Evolutionary conservation across 768 basidiomycete species (phyloP).

Genomic region (Rhizopogon vesiculosus): DNA sequence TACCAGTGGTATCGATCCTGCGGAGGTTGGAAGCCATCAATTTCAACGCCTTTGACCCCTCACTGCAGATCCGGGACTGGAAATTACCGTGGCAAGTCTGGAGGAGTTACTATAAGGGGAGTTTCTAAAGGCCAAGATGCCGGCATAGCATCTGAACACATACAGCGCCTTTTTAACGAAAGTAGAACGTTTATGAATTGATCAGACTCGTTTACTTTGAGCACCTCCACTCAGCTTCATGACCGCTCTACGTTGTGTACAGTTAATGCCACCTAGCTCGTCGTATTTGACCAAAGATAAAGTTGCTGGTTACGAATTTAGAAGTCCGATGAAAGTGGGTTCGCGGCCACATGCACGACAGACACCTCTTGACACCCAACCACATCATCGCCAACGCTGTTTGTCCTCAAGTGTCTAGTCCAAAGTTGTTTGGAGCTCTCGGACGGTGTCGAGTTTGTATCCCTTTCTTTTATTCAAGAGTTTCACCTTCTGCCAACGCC

Average conservation of each 20-base stretch:
- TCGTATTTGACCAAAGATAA: neutral
- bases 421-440: neutral
- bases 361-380: conserved; percentile 26
- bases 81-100: conserved; percentile 72
- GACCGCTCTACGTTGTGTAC: neutral
- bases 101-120: conserved; percentile 44
- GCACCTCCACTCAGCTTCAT: neutral
- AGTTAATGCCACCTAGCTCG: neutral
- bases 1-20: conserved; percentile 65
- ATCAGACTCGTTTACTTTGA: neutral
- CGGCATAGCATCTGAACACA: conserved; percentile 19
- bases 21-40: conserved; percentile 59
- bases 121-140: conserved; percentile 25
- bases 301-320: conserved; percentile 24
- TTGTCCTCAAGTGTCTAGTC: neutral
- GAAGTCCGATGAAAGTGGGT: conserved; percentile 31
- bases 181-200: neutral
- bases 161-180: conserved; percentile 1
- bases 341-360: conserved; percentile 18
- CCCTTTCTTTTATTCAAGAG: neutral
- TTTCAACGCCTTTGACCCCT: conserved; percentile 68
- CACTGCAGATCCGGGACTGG: conserved; percentile 67
- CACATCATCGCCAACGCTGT: conserved; percentile 30
- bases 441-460: neutral
- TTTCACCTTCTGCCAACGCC: conserved; percentile 3